Evolutionary conservation across 192 early-diverging fungal genomes (phyloP).

Genomic region (Linnemannia schmuckeri): DNA sequence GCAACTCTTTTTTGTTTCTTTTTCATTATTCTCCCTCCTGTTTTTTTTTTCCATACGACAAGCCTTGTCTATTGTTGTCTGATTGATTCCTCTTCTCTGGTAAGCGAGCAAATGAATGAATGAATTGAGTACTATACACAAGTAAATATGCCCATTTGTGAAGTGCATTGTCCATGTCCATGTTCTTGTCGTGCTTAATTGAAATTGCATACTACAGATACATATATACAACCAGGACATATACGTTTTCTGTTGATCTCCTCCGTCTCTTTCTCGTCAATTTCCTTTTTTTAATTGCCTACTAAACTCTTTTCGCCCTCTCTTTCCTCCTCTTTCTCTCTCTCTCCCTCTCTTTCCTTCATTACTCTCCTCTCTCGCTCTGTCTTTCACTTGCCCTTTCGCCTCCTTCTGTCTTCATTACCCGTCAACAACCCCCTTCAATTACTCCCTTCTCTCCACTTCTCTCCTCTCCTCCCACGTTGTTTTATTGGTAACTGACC

Average conservation of each 20-base stretch:
- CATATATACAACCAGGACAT: not conserved
- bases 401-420: not conserved
- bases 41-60: not conserved
- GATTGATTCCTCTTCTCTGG: not conserved
- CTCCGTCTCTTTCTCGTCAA: not conserved
- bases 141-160: not conserved
- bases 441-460: not conserved
- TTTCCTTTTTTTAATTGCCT: constrained; percentile 1
- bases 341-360: not conserved
- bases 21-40: not conserved
- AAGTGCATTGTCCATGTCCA: not conserved
- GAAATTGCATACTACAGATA: not conserved
- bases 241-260: constrained; percentile 11
- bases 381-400: constrained; percentile 5
- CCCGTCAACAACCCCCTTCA: not conserved
- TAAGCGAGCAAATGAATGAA: not conserved
- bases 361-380: not conserved
- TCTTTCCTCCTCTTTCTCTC: not conserved
- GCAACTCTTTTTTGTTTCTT: too few relatives aligned
- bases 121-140: not conserved
- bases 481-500: constrained; percentile 11
- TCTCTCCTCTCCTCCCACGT: not conserved
- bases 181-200: not conserved
- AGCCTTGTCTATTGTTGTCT: not conserved
- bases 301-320: not conserved